phyloP scores from a whole-genome alignment of 345 rosid genomes.

The Streptanthus diversifolius region DNA sequence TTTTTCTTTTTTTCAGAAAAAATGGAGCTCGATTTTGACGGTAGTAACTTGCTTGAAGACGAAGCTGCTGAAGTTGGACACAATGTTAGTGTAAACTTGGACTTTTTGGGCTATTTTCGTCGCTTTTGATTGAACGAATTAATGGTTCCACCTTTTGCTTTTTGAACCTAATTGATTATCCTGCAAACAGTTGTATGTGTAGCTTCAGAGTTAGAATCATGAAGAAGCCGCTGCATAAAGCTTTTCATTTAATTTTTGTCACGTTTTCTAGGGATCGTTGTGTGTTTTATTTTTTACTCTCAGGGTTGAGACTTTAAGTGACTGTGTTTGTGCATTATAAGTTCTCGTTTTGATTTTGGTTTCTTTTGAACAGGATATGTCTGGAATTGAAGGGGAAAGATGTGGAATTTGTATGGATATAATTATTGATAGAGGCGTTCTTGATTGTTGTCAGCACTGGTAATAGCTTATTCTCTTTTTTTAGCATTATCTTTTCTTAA shows the following conservation, averaged over 20 bases:
- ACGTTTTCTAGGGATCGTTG: neutral
- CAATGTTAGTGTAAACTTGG: conserved; percentile 47
- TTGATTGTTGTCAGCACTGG: conserved; percentile 99
- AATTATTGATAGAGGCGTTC: conserved; percentile 88
- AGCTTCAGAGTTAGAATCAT: conserved; percentile 9
- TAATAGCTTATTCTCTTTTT: conserved; percentile 12
- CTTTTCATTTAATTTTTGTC: neutral
- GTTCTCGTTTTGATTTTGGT: neutral
- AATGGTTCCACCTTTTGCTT: neutral
- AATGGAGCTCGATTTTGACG: conserved; percentile 70
- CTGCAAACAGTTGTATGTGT: neutral
- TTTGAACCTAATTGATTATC: neutral
- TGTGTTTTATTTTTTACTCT: neutral
- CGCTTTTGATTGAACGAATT: conserved; percentile 7
- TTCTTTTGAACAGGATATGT: conserved; percentile 49
- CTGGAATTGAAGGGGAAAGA: conserved; percentile 63
- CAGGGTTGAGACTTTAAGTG: neutral
- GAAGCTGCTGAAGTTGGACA: conserved; percentile 51
- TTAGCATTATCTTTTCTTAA: neutral
- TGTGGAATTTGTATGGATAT: conserved; percentile 99
- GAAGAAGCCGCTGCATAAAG: neutral
- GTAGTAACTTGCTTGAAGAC: conserved; percentile 49
- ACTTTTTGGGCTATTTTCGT: neutral
- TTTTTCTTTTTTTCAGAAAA: neutral
- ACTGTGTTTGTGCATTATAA: neutral